phyloP scores from a whole-genome alignment of 2,329 filamentous ascomycete genomes.

The Calonectria pseudoturangicola region DNA sequence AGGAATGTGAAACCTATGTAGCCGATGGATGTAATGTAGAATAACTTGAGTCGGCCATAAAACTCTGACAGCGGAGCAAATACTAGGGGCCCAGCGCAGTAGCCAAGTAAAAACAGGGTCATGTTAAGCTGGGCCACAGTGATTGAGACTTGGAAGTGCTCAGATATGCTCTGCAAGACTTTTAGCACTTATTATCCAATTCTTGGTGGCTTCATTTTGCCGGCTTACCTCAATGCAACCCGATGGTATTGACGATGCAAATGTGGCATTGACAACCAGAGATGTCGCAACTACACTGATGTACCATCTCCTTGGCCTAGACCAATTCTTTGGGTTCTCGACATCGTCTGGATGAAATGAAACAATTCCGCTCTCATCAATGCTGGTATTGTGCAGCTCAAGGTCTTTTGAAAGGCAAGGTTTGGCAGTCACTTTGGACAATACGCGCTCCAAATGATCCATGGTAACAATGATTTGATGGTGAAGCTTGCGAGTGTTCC shows the following conservation, averaged over 20 bases:
- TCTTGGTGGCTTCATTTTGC: too few species aligned
- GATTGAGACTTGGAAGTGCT: background rate
- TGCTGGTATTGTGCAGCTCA: background rate
- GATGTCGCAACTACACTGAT: background rate
- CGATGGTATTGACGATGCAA: background rate
- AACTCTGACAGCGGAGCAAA: slow-evolving; percentile 76
- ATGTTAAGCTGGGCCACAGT: background rate
- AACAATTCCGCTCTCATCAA: background rate
- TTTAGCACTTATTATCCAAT: background rate
- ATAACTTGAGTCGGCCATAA: slow-evolving; percentile 72
- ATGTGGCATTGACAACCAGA: background rate
- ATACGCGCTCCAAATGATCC: background rate
- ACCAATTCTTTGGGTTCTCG: background rate
- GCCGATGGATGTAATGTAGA: slow-evolving; percentile 68
- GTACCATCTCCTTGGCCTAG: background rate
- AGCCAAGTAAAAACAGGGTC: slow-evolving; percentile 53
- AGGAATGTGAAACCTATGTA: slow-evolving; percentile 72
- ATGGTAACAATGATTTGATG: background rate
- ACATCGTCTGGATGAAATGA: background rate
- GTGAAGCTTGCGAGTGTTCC: background rate
- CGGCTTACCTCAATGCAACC: background rate
- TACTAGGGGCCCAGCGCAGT: slow-evolving; percentile 74
- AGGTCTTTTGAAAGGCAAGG: background rate
- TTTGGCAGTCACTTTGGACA: background rate
- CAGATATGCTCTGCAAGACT: background rate